These are phyloP conservation scores for Tripidium arundinaceum DNA, from an alignment of 202 grass and related monocot genomes.

Conservation along the genomic window DNA sequence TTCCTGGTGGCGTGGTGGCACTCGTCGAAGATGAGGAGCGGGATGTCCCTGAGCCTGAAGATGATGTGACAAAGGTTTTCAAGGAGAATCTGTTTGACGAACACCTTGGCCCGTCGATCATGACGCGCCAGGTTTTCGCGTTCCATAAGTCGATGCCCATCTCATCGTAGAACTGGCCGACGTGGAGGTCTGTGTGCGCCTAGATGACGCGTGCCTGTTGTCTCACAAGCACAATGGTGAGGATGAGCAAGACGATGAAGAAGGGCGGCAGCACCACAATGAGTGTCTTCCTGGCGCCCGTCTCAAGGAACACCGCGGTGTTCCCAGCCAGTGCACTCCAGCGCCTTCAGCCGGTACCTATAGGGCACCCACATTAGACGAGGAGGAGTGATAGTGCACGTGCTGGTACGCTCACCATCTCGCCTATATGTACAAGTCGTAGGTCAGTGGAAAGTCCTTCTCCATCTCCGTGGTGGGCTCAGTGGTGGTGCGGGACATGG, in stretches of 20 bases:
- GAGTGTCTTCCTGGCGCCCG: slow-evolving; percentile 68
- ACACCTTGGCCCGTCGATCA: slow-evolving; percentile 44
- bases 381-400: background rate
- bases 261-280: slow-evolving; percentile 55
- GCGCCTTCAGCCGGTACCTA: slow-evolving; percentile 79
- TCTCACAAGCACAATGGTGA: slow-evolving; percentile 60
- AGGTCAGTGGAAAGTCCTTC: background rate
- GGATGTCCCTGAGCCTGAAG: too few species aligned
- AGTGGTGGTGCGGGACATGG: too few species aligned
- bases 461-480: too few species aligned
- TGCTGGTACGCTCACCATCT: slow-evolving; percentile 8
- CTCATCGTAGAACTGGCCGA: slow-evolving; percentile 55
- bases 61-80: slow-evolving; percentile 52
- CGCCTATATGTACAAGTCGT: slow-evolving; percentile 2
- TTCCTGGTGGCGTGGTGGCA: slow-evolving; percentile 57
- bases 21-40: background rate
- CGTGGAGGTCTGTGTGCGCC: slow-evolving; percentile 59
- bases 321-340: slow-evolving; percentile 59
- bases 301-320: slow-evolving; percentile 66
- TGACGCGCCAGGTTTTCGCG: slow-evolving; percentile 28
- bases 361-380: background rate
- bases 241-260: slow-evolving; percentile 63
- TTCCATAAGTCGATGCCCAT: slow-evolving; percentile 60
- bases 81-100: slow-evolving; percentile 76
- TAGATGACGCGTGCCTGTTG: slow-evolving; percentile 62